A percentile compares a stretch with the other conserved stretches of the same genome.
Evolutionary conservation across 352 stramenopile genomes (phyloP).

Genomic region (Phytophthora sp.): DNA sequence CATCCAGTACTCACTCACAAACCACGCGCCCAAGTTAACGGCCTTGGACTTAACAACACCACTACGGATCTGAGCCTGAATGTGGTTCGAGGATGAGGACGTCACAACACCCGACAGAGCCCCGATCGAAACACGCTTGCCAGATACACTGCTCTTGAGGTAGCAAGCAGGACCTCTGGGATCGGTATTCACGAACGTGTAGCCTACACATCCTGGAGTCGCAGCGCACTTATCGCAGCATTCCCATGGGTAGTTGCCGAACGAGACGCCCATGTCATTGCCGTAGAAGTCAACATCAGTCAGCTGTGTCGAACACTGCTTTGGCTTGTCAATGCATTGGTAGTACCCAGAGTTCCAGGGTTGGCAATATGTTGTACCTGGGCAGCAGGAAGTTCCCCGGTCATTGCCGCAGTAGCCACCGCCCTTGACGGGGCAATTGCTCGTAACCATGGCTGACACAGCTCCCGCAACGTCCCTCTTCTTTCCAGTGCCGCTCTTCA

Average conservation of each 20-base stretch:
- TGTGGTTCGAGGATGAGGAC: neutral
- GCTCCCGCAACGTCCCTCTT: slow-evolving; percentile 5
- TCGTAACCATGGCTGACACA: slow-evolving; percentile 21
- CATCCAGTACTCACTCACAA: slow-evolving; percentile 13
- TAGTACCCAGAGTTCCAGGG: too few species aligned
- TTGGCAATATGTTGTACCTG: too few species aligned
- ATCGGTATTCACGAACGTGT: slow-evolving; percentile 24
- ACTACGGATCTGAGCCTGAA: slow-evolving; percentile 1
- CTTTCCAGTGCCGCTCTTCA: slow-evolving; percentile 19
- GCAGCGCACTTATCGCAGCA: slow-evolving; percentile 30
- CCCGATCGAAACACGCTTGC: too few species aligned
- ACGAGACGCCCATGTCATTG: slow-evolving; percentile 3
- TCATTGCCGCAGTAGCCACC: too few species aligned
- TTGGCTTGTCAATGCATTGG: too few species aligned
- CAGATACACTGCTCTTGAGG: too few species aligned
- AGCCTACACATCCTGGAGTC: slow-evolving; percentile 17
- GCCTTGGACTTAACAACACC: slow-evolving; percentile 1
- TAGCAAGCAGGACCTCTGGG: slow-evolving; percentile 25
- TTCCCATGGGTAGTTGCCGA: slow-evolving; percentile 9
- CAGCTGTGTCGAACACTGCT: slow-evolving; percentile 26
- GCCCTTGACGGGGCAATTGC: too few species aligned
- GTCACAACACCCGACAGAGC: slow-evolving; percentile 2
- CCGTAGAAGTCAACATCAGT: slow-evolving; percentile 26
- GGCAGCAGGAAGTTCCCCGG: too few species aligned
- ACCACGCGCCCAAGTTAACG: slow-evolving; percentile 12